phyloP scores from a whole-genome alignment of 208 protist species.

The Trypanosoma theileri region DNA sequence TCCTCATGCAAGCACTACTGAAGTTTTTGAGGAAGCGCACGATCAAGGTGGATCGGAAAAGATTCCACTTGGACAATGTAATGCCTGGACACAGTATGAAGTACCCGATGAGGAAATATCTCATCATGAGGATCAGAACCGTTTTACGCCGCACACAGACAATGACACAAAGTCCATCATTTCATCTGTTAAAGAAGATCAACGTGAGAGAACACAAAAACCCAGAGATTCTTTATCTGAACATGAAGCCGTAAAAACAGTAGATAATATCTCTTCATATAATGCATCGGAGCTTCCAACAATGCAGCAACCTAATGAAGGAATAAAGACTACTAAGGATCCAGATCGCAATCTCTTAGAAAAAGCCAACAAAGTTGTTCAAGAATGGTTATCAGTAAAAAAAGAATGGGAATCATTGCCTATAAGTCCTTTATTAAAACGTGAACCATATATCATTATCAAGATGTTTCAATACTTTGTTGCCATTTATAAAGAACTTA shows the following conservation, averaged over 20 bases:
- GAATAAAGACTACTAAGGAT: neutral
- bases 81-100: conserved; percentile 7
- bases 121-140: too few relatives aligned
- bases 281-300: neutral
- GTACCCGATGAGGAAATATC: too few relatives aligned
- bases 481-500: conserved; percentile 85
- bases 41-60: neutral
- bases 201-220: neutral
- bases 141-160: too few relatives aligned
- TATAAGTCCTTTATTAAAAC: conserved; percentile 11
- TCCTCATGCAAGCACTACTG: neutral
- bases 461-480: conserved; percentile 53
- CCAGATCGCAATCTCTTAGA: neutral
- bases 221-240: neutral
- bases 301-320: neutral
- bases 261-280: neutral
- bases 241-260: neutral
- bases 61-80: neutral
- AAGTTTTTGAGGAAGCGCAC: neutral
- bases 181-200: neutral
- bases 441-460: conserved; percentile 14
- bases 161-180: neutral
- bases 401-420: conserved; percentile 8
- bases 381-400: conserved; percentile 18
- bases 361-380: conserved; percentile 7